These are phyloP conservation scores for Biscogniauxia mediterranea DNA, from an alignment of 2,329 filamentous ascomycete species.

Conservation along the genomic window DNA sequence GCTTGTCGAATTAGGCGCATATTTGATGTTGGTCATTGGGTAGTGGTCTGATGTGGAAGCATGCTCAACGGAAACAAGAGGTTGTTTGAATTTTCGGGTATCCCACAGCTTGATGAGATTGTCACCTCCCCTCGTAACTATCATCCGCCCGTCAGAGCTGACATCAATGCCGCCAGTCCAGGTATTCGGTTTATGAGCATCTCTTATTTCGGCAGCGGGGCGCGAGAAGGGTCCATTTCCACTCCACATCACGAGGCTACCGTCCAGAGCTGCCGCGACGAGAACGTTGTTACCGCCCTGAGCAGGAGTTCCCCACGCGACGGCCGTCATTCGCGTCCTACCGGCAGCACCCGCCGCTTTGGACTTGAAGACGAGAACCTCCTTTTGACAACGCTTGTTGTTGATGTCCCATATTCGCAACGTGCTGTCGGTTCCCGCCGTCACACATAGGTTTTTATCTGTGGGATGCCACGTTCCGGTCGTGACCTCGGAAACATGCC, in stretches of 20 bases:
- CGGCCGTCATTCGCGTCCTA: slow-evolving; percentile 88
- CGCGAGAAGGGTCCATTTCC: slow-evolving; percentile 84
- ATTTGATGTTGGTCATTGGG: slow-evolving; percentile 82
- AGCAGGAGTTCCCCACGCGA: slow-evolving; percentile 76
- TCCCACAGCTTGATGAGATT: slow-evolving; percentile 96
- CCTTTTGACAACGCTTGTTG: slow-evolving; percentile 82
- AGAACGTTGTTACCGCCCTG: slow-evolving; percentile 79
- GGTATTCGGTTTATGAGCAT: slow-evolving; percentile 77
- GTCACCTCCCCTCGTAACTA: slow-evolving; percentile 89
- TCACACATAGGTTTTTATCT: slow-evolving; percentile 80
- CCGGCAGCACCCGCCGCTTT: slow-evolving; percentile 84
- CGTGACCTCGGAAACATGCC: slow-evolving; percentile 89
- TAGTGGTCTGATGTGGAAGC: slow-evolving; percentile 81
- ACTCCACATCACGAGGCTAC: slow-evolving; percentile 86
- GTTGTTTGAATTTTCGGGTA: slow-evolving; percentile 89
- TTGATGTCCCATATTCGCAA: slow-evolving; percentile 97
- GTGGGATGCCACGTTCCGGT: slow-evolving; percentile 89
- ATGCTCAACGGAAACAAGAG: slow-evolving; percentile 77
- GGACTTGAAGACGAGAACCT: slow-evolving; percentile 95
- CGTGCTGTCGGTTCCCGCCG: slow-evolving; percentile 92
- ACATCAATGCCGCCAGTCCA: slow-evolving; percentile 94
- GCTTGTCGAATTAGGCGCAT: slow-evolving; percentile 78
- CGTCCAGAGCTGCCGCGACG: slow-evolving; percentile 81
- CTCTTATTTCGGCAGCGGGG: slow-evolving; percentile 77
- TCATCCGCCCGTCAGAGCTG: slow-evolving; percentile 83